phyloP scores from a whole-genome alignment of 176 grass and related monocot genomes.

The Carex cristatella region DNA sequence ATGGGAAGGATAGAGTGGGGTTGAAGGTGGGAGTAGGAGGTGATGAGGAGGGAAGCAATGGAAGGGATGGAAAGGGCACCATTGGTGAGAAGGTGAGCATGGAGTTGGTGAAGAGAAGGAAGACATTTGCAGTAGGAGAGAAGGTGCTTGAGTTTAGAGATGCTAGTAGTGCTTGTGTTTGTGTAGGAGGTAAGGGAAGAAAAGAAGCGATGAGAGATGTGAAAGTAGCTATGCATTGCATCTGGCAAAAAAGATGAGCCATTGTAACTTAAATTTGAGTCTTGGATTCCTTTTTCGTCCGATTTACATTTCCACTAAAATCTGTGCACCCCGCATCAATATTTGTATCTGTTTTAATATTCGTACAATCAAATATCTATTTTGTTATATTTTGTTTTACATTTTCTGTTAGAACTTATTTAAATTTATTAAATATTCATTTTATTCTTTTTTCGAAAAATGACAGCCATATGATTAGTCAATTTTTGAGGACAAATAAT shows the following conservation, averaged over 20 bases:
- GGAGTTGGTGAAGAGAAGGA: constrained; percentile 47
- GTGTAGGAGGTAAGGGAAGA: neutral
- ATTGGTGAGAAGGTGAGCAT: constrained; percentile 52
- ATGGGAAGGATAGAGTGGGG: constrained; percentile 41
- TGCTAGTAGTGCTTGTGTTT: neutral
- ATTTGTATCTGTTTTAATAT: no score
- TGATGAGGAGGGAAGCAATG: constrained; percentile 47
- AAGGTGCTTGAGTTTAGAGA: neutral
- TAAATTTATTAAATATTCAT: no score
- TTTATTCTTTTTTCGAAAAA: no score
- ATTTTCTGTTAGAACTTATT: no score
- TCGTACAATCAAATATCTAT: no score
- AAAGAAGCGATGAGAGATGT: neutral
- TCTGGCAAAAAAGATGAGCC: neutral
- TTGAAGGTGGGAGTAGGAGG: constrained; percentile 45
- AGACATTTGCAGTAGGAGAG: constrained; percentile 2
- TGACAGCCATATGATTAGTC: no score
- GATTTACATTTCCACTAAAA: no score
- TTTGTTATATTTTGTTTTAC: no score
- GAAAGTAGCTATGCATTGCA: no score
- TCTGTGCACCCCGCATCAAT: no score
- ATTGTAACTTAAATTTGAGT: neutral
- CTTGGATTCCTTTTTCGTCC: no score
- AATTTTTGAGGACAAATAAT: no score
- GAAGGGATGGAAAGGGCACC: constrained; percentile 42